Evolutionary conservation across 1,284 basidiomycete species (phyloP), one percentile per base, ranked within the genome.

Genomic region (Salmacisia buchloeana): DNA sequence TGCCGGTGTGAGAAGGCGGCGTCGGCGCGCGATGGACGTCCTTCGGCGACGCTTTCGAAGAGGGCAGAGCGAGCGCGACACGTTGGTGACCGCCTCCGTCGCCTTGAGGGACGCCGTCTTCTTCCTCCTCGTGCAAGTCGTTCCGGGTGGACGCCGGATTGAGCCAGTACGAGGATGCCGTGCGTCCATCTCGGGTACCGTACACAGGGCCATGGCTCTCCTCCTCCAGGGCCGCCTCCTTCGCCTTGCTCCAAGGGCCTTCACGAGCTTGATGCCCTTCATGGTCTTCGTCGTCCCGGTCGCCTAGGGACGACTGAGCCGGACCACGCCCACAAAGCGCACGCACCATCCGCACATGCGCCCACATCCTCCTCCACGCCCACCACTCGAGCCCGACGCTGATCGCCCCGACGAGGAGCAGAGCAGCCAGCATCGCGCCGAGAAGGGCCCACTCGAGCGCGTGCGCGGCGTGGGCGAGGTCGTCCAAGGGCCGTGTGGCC

Each of bases 401-500:
- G 18, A 68, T 12, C 25, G 69, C 13, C 18, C 69, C 43, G n/a
- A 75, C 61, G 23, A 61, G 58, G 5, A 73, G 31, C 23, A 64
- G 64, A 0, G 69, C 45, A 13, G 69, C n/a, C 15, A 31, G 63
- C 9, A 76, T 21, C 18, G 70, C 10, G 2, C 57, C 60, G n/a
- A 69, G 18, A 6, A 65, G 68, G 58, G 67, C 62, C 10, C 39
- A 63, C 27, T 61, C 65, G 1, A 67, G 59, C 21, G 43, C 58
- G 21, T 39, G 49, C 9, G 75, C 31, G 21, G 67, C 70, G 25
- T 68, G 38, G 0, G 63, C 72, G 3, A 76, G 39, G 2, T 67
- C 59, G 52, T 76, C 72, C 18, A 76, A 27, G 2, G 73, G 65
- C 1, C 39, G 27, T 18, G 63, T 70, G 7, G 65, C 74, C 66